Evolutionary conservation across 208 protist genomes (phyloP), one percentile per base, ranked within the genome.

Genomic region (Crithidia sp.): DNA sequence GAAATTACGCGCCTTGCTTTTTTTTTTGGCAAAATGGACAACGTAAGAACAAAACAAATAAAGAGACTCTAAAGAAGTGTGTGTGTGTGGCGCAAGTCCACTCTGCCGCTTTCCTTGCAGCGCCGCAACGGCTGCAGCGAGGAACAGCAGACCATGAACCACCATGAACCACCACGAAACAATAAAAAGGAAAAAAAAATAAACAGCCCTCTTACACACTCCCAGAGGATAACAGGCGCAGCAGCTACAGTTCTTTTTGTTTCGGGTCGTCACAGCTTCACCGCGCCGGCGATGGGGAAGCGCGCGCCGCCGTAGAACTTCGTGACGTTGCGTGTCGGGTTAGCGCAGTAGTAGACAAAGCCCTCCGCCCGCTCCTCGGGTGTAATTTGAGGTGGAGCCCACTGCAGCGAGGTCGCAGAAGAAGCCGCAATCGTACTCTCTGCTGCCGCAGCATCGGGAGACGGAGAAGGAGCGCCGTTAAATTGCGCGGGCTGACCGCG

Each of bases 311-410:
- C 50, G 50, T 71, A 71, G 12, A 71, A 71, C 37, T 58, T 44
- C 0, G 57, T 67, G 3, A 73, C 56, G 7, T 8, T 49, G 56
- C 53, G 63, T 16, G 76, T 69, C 14, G 88, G 74, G 49, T 95
- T 95, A 14, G 90, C 90, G 58, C 90, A 95, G 77, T 93, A 93
- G 69, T 90, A 89, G 49, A 90, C 81, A 70, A 89, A 90, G 41
- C 81, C 79, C 17, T 84, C 82, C 4, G 59, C 65, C 36, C 76
- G 55, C 74, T 91, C 85, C 7, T 36, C 61, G 17, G 41, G 40
- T 16, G 76, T 83, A n/a, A 83, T 73, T 12, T 37, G 19, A 40
- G 82, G 64, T 36, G 72, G 64, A 44, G 56, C 28, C 28, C 28
- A 28, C 28, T 55, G 10, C 6, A 55, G 12, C 4, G 17, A 50